Percentiles rank a stretch among this genome's conserved stretches.
phyloP scores from a whole-genome alignment of 805 yeast species.

The Schizosaccharomyces japonicus region DNA sequence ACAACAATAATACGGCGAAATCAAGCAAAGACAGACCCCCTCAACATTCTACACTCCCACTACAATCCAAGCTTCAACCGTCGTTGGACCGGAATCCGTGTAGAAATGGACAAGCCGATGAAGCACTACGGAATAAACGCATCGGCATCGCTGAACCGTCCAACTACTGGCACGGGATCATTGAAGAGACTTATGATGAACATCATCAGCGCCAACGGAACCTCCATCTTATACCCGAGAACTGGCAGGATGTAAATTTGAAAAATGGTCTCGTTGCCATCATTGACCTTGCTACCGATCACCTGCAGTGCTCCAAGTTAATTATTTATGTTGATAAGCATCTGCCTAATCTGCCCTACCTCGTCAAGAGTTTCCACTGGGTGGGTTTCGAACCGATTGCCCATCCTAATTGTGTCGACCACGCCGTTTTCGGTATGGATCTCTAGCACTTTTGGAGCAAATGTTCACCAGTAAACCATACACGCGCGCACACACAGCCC shows the following conservation, averaged over 20 bases:
- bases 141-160: not conserved
- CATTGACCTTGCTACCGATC: not conserved
- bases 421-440: slow-evolving; percentile 1
- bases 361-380: slow-evolving; percentile 1
- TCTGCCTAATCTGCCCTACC: not conserved
- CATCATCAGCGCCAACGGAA: too few relatives aligned
- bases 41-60: too few relatives aligned
- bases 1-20: too few relatives aligned
- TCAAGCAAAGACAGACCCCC: too few relatives aligned
- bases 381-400: not conserved
- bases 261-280: slow-evolving; percentile 2
- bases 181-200: not conserved
- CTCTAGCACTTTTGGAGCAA: not conserved
- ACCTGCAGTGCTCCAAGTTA: not conserved
- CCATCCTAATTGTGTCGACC: not conserved
- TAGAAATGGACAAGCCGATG: too few relatives aligned
- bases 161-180: slow-evolving; percentile 1
- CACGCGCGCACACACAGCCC: too few relatives aligned
- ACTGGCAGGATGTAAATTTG: not conserved
- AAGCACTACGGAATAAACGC: not conserved
- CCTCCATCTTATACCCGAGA: not conserved
- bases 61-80: too few relatives aligned
- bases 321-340: not conserved
- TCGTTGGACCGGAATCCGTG: too few relatives aligned
- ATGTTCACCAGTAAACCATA: too few relatives aligned